Base-by-base conservation (phyloP, 768 basidiomycete genomes). In the Harrya chromipes region DNA sequence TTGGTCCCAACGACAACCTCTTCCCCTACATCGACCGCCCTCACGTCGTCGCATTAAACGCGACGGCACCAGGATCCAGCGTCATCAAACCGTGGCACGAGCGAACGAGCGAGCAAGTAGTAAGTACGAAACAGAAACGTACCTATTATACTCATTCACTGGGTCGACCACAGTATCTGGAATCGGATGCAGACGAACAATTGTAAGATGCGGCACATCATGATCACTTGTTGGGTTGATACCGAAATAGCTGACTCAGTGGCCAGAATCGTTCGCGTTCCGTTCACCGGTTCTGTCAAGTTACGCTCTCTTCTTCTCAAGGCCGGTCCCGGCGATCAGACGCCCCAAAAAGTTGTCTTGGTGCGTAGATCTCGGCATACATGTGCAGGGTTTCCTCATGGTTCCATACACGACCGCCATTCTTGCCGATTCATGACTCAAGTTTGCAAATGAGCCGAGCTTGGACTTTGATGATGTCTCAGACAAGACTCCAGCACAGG, bases 121-220 rank as follows among this genome's bases (percentile, higher is more conserved):
- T 93, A 62, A 72, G 93, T 93, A 62, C 57, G 77, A 42, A 33
- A 35, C 42, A 23, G 12, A 26, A 43, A 43, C 37, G 13, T 43
- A 13, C 46, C 42, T 21, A 26, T 49, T 27, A 41, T 49, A 19
- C 38, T 12, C 31, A 27, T 42, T 36, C 36, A 52, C 43, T 42
- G 48, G 57, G 27, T 16, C 29, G 29, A 45, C 47, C 36, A 20
- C 29, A 97, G 93, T 89, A 71, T 53, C 65, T 94, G 50, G 87
- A 93, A 67, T 93, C 90, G 16, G 94, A 97, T 55, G 87, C 87
- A 29, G 94, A 95, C 68, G 93, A 94, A 62, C 87, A 92, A 67
- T 68, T 97, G 90, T 90, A 67, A 59, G 75, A 53, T 41, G 24
- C 24, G n/a, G 20, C 47, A 23, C 27, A 21, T 46, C 40, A 17